Conservation (phyloP, 176 grass and related monocot genomes). For the Carex parvula region DNA sequence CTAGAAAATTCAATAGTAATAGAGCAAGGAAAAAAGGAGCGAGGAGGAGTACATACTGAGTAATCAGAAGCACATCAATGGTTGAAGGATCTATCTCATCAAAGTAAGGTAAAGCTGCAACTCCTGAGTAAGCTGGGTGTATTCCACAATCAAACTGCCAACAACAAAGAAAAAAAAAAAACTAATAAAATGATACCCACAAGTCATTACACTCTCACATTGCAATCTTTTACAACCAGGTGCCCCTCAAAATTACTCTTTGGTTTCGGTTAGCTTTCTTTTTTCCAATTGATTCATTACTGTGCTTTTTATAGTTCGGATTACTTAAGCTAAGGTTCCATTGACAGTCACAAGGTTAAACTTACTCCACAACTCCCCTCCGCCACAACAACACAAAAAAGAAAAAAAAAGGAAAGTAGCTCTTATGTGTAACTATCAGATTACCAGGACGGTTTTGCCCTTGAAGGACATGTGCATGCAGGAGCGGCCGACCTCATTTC, state of each 20-base stretch:
- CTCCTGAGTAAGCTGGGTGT: conserved; percentile 85
- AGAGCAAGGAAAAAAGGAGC: not conserved
- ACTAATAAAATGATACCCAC: not conserved
- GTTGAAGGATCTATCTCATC: conserved; percentile 94
- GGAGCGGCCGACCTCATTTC: conserved; percentile 90
- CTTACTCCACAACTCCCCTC: too few relatives aligned
- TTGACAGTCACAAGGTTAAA: too few relatives aligned
- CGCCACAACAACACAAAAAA: too few relatives aligned
- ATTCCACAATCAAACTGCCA: conserved; percentile 90
- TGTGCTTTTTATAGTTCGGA: not conserved
- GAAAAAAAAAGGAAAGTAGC: too few relatives aligned
- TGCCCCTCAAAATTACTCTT: not conserved
- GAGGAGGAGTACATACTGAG: conserved; percentile 40
- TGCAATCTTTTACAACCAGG: not conserved
- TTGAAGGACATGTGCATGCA: conserved; percentile 97
- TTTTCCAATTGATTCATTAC: not conserved
- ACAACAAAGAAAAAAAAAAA: not conserved
- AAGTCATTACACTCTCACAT: not conserved
- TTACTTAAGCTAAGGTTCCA: too few relatives aligned
- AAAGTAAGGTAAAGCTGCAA: conserved; percentile 88
- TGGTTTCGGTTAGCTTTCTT: not conserved
- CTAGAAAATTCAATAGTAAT: not conserved
- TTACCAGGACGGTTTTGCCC: conserved; percentile 81
- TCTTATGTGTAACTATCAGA: not conserved
- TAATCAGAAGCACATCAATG: conserved; percentile 90